A percentile compares a stretch with the other conserved stretches of the same genome.
phyloP scores from a whole-genome alignment of 805 yeast genomes.

The Metschnikowia chrysomelidarum region DNA sequence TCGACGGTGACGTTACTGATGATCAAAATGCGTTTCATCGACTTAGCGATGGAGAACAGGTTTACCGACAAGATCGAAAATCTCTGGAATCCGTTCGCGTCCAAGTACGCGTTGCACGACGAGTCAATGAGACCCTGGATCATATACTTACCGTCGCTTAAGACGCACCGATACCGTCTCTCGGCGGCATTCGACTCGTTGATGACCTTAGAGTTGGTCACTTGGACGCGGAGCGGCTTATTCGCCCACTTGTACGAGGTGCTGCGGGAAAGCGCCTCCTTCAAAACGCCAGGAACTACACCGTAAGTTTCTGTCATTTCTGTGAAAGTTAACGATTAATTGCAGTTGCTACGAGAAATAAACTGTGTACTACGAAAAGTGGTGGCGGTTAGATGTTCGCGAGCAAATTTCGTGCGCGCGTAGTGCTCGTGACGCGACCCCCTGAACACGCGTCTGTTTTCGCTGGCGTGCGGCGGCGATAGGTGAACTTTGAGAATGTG shows the following conservation, averaged over 20 bases:
- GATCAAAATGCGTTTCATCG: conserved; percentile 47
- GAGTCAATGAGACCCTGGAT: conserved; percentile 40
- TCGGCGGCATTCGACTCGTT: conserved; percentile 21
- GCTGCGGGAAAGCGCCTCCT: conserved; percentile 23
- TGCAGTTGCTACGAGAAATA: too few species aligned
- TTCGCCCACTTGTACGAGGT: conserved; percentile 23
- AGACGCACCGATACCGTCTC: conserved; percentile 33
- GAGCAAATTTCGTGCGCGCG: too few species aligned
- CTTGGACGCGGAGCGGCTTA: conserved; percentile 34
- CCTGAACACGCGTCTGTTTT: too few species aligned
- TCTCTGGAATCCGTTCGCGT: conserved; percentile 44
- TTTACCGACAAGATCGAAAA: conserved; percentile 41
- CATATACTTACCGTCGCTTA: conserved; percentile 39
- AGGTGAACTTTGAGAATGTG: too few species aligned
- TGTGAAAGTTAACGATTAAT: too few species aligned
- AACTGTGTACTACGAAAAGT: too few species aligned
- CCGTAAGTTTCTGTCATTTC: conserved; percentile 21
- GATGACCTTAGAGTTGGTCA: conserved; percentile 33
- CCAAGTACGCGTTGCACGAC: conserved; percentile 41
- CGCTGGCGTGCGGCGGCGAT: too few species aligned
- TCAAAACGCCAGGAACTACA: conserved; percentile 25
- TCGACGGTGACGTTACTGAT: conserved; percentile 47
- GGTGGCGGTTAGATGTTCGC: too few species aligned
- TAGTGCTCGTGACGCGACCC: too few species aligned
- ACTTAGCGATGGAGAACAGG: conserved; percentile 44